Percentiles rank a stretch among this genome's conserved stretches.
Conservation (phyloP, 1,284 basidiomycete species). For the Mixia osmundae region DNA sequence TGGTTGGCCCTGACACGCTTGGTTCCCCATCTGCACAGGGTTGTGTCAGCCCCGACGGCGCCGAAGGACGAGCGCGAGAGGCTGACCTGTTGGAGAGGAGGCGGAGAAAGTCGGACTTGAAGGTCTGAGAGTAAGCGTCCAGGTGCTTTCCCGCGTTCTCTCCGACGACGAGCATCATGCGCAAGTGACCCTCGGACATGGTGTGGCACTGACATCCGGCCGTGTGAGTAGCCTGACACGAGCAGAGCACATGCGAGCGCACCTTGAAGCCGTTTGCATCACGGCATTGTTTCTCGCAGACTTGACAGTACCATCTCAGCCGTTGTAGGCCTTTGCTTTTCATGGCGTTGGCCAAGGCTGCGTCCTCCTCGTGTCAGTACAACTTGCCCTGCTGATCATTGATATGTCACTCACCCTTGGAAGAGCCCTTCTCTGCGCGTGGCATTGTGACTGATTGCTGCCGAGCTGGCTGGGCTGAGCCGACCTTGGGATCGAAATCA, state of each 20-base stretch:
- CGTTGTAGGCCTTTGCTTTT: slow-evolving; percentile 51
- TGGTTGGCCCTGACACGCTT: slow-evolving; percentile 82
- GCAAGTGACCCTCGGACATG: slow-evolving; percentile 62
- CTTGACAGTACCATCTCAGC: slow-evolving; percentile 86
- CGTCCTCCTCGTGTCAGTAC: background rate
- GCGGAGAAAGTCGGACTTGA: slow-evolving; percentile 76
- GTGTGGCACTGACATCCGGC: slow-evolving; percentile 31
- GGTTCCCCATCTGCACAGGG: slow-evolving; percentile 54
- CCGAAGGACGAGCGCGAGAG: background rate
- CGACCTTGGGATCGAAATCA: no score
- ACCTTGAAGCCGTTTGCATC: slow-evolving; percentile 96
- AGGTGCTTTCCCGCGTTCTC: slow-evolving; percentile 80
- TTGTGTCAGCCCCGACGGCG: background rate
- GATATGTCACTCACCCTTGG: background rate
- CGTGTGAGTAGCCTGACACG: slow-evolving; percentile 12
- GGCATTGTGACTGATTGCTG: slow-evolving; percentile 6
- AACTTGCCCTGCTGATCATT: background rate
- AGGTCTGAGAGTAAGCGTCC: slow-evolving; percentile 62
- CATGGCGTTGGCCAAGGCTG: slow-evolving; percentile 42
- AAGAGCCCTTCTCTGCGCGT: slow-evolving; percentile 9
- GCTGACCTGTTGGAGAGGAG: slow-evolving; percentile 56
- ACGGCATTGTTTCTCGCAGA: slow-evolving; percentile 73
- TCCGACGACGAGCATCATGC: slow-evolving; percentile 88
- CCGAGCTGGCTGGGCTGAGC: background rate
- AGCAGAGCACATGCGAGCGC: slow-evolving; percentile 13